These are phyloP conservation scores for Tolypocladium tundrense DNA, from an alignment of 2,329 filamentous ascomycete genomes.

Conservation along the genomic window DNA sequence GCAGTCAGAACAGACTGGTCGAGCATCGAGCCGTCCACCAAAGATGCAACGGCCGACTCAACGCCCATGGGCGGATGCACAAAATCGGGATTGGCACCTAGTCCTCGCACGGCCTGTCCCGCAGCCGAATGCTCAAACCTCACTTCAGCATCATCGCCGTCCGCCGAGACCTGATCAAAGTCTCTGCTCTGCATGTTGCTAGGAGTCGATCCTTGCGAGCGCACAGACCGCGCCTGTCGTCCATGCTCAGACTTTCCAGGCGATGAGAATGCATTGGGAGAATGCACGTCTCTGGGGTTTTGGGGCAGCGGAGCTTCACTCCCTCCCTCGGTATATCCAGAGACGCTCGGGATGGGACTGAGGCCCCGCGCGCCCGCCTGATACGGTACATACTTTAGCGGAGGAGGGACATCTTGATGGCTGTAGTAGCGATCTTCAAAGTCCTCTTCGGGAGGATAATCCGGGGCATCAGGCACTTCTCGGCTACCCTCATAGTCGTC, in stretches of 20 bases:
- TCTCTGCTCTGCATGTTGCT: conserved; percentile 38
- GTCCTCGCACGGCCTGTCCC: conserved; percentile 59
- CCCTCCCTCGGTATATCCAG: conserved; percentile 67
- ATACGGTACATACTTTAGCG: conserved; percentile 57
- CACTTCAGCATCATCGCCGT: conserved; percentile 46
- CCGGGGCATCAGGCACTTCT: conserved; percentile 17
- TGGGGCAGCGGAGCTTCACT: conserved; percentile 47
- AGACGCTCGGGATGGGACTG: conserved; percentile 88
- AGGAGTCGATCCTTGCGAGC: conserved; percentile 21
- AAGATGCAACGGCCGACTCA: conserved; percentile 83
- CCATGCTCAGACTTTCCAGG: conserved; percentile 40
- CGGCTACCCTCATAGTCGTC: conserved; percentile 28
- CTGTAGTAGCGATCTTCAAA: conserved; percentile 40
- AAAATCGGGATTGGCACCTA: conserved; percentile 66
- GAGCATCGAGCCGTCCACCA: conserved; percentile 64
- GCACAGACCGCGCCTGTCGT: conserved; percentile 22
- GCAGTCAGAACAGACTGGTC: conserved; percentile 59
- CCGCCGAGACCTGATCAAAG: conserved; percentile 41
- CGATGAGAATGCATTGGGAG: conserved; percentile 48
- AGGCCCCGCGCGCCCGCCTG: conserved; percentile 60
- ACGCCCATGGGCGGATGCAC: conserved; percentile 63
- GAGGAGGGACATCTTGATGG: conserved; percentile 53
- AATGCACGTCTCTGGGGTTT: conserved; percentile 43
- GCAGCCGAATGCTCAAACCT: conserved; percentile 50
- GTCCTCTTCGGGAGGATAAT: conserved; percentile 27